phyloP scores from a whole-genome alignment of 805 yeast species.

The Komagataella kurtzmanii region DNA sequence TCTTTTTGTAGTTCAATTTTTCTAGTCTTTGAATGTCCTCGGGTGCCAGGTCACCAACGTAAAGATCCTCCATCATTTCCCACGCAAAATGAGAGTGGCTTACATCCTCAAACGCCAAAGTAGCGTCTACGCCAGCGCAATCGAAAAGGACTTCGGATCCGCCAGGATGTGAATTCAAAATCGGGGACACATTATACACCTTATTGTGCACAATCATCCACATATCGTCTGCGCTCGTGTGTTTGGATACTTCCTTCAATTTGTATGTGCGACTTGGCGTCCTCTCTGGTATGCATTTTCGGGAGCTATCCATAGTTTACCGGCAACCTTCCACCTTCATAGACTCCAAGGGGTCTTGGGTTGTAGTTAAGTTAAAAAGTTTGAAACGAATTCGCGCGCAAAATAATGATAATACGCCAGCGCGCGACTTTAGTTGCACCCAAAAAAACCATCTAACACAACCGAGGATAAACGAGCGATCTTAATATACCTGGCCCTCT shows the following conservation, averaged over 20 bases:
- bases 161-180: conserved; percentile 62
- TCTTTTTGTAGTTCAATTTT: background rate
- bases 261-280: conserved; percentile 8
- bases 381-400: background rate
- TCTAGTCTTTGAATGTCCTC: conserved; percentile 39
- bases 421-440: background rate
- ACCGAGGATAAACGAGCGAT: background rate
- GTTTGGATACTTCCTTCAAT: conserved; percentile 31
- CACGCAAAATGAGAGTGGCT: conserved; percentile 75
- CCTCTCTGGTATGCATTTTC: background rate
- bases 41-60: conserved; percentile 65
- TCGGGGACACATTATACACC: conserved; percentile 48
- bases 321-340: background rate
- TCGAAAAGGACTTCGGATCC: conserved; percentile 75
- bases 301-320: background rate
- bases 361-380: background rate
- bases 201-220: conserved; percentile 65
- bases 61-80: conserved; percentile 72
- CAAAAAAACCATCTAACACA: background rate
- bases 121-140: conserved; percentile 73
- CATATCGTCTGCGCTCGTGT: conserved; percentile 35
- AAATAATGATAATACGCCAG: background rate
- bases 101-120: conserved; percentile 52
- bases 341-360: background rate
- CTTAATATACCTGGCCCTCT: background rate